phyloP scores from a whole-genome alignment of 805 yeast species.

The Candida railenensis region DNA sequence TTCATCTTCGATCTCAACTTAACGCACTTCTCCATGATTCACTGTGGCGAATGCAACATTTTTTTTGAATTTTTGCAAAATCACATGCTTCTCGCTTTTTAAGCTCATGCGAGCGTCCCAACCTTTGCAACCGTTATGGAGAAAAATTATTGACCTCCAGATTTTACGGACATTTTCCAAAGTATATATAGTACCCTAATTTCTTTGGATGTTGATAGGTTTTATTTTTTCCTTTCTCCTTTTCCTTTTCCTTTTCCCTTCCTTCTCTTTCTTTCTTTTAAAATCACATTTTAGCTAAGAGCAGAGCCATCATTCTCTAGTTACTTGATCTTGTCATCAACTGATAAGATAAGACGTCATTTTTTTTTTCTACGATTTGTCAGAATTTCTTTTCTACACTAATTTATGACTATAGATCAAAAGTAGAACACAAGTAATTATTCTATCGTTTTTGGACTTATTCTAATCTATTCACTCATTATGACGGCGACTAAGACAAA shows the following conservation, averaged over 20 bases:
- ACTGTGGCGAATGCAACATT: not conserved
- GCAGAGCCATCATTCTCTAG: not conserved
- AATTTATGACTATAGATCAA: not conserved
- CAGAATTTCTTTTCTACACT: not conserved
- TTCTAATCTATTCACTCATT: not conserved
- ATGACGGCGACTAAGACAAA: conserved; percentile 2
- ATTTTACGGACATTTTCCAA: not conserved
- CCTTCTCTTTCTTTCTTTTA: not conserved
- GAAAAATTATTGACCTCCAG: not conserved
- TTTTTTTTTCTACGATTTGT: not conserved
- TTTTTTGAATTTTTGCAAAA: not conserved
- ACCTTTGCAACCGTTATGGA: conserved; percentile 1
- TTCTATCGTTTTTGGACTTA: not conserved
- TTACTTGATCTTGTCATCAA: not conserved
- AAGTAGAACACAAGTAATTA: not conserved
- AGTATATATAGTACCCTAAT: not conserved
- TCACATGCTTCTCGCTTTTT: conserved; percentile 1
- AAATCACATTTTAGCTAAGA: not conserved
- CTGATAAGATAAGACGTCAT: not conserved
- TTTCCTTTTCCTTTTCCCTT: not conserved
- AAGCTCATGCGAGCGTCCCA: not conserved
- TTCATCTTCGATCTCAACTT: too few species aligned
- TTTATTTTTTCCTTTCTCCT: not conserved
- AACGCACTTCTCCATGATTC: not conserved
- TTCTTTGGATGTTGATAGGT: too few species aligned